Percentiles rank a stretch among this genome's conserved stretches.
These are phyloP conservation scores for Sclerotinia borealis DNA, from an alignment of 2,329 filamentous ascomycete genomes.

Conservation along the genomic window DNA sequence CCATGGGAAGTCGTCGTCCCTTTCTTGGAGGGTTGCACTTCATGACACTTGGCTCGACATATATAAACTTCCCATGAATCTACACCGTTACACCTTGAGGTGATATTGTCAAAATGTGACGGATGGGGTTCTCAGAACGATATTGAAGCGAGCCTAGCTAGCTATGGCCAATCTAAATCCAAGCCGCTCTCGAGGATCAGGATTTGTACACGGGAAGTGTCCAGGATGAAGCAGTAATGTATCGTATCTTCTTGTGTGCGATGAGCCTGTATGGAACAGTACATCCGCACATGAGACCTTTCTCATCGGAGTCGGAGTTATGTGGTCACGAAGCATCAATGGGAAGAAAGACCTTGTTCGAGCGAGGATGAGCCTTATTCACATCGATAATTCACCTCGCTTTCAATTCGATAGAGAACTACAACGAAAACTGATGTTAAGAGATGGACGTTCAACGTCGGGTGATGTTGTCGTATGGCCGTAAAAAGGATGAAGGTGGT, in stretches of 20 bases:
- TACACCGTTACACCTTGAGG: background rate
- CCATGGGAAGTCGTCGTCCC: too few relatives aligned
- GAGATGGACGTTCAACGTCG: background rate
- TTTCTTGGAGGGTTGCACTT: background rate
- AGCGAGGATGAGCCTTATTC: background rate
- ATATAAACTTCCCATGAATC: background rate
- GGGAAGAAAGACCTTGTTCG: background rate
- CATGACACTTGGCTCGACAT: background rate
- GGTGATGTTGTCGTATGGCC: background rate
- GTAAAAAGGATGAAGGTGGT: background rate
- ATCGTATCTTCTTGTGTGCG: background rate
- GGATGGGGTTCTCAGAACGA: too few relatives aligned
- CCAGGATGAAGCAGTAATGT: background rate
- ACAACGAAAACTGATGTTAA: background rate
- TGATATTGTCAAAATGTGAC: background rate
- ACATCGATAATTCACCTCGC: background rate
- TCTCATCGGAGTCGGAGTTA: background rate
- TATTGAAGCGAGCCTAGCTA: background rate
- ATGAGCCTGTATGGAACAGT: background rate
- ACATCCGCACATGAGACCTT: too few relatives aligned
- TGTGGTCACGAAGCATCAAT: background rate
- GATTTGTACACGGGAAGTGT: background rate
- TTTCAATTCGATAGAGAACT: background rate
- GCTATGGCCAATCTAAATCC: background rate
- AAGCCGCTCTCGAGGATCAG: background rate